Base-by-base conservation (phyloP, 148 eudicot genomes). In the Cornus florida region DNA sequence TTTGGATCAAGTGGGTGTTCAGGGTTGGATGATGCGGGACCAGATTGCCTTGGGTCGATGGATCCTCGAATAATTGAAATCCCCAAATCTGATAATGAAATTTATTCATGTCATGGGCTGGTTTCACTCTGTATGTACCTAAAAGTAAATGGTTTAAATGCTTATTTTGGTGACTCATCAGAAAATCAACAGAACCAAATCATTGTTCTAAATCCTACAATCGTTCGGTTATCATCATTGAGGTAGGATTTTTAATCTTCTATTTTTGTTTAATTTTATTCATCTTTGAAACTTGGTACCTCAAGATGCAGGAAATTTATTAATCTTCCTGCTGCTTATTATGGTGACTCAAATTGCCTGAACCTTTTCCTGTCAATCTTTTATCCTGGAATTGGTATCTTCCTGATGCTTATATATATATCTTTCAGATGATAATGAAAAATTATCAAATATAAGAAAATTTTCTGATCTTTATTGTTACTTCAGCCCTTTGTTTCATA, bases 101-200 rank as follows among this genome's bases (percentile, higher is more conserved):
- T 20, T 60, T 88, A 87, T 79, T 80, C 77, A 74, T 87, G 89
- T 62, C 87, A 83, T 80, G 86, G 88, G 73, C 79, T 72, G 56
- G 79, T 89, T 78, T 83, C 80, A 67, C 88, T 89, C 32, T 75
- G 77, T 64, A 84, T 59, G 60, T 82, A 82, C 71, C 33, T 94
- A 22, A 84, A 75, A 73, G 20, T 89, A 64, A 75, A 83, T 83
- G 99, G 99, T 78, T 73, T 94, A 75, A 87, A 83, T 31, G 95
- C 85, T 73, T 88, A 83, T 86, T 78, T 90, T 71, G 88, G 79
- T 85, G 89, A 84, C 70, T 74, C 84, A 39, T 68, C 83, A 79
- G 86, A 80, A 76, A 85, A 79, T 73, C 79, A 79, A 62, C 71
- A 72, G 32, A 19, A 64, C 68, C 86, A 86, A 72, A 80, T 91